A percentile compares a stretch with the other conserved stretches of the same genome.
These are phyloP conservation scores for Beauveria sp. DNA, from an alignment of 2,329 filamentous ascomycete species.

Conservation along the genomic window DNA sequence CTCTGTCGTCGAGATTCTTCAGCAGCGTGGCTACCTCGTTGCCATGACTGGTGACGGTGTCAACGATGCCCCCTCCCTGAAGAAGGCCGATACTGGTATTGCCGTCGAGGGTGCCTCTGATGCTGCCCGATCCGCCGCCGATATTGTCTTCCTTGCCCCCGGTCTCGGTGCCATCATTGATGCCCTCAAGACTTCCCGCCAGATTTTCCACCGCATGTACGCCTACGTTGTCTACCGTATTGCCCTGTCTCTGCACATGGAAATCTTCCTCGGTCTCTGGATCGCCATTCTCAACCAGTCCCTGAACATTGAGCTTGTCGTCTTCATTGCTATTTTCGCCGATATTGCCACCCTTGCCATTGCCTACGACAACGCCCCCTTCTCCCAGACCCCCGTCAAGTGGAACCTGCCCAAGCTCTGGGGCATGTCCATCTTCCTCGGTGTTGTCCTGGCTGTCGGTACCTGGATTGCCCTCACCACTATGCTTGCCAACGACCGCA, in stretches of 20 bases:
- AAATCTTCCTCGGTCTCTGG: constrained; percentile 88
- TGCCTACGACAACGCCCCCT: constrained; percentile 87
- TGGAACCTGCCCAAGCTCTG: constrained; percentile 93
- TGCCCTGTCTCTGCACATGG: constrained; percentile 80
- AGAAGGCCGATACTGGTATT: constrained; percentile 95
- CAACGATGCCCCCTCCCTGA: constrained; percentile 86
- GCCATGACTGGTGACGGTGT: constrained; percentile 96
- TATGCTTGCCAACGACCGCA: constrained; percentile 60
- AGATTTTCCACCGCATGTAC: constrained; percentile 97
- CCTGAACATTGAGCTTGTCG: constrained; percentile 78
- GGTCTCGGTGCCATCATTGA: constrained; percentile 90
- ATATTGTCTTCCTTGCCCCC: constrained; percentile 89
- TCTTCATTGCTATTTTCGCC: constrained; percentile 92
- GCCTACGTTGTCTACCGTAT: constrained; percentile 95
- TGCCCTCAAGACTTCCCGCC: constrained; percentile 83
- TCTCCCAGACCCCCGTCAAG: constrained; percentile 79
- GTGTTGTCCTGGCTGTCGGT: constrained; percentile 70
- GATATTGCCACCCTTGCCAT: constrained; percentile 89
- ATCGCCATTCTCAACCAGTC: constrained; percentile 80
- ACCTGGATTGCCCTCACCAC: constrained; percentile 88
- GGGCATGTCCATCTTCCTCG: constrained; percentile 83
- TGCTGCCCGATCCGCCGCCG: constrained; percentile 81
- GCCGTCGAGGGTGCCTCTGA: constrained; percentile 89
- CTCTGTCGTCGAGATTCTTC: constrained; percentile 86
- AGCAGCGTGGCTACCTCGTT: constrained; percentile 87